Evolutionary conservation across 2,329 filamentous ascomycete species (phyloP), one percentile per base, ranked within the genome.

Genomic region (Diaporthe aspalathi): DNA sequence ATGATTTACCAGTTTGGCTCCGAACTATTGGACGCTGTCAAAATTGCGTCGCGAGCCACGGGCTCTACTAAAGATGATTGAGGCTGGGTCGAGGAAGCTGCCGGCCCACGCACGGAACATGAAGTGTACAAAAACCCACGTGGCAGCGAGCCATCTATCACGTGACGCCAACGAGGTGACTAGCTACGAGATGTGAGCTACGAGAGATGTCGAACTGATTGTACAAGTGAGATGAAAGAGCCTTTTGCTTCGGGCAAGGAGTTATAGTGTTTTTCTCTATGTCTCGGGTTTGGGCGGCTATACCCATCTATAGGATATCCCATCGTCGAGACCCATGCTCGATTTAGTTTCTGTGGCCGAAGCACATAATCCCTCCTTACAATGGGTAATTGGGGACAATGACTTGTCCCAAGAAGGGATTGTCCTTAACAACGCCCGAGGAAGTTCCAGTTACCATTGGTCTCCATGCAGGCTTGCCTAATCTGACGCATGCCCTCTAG

Each of bases 1-100:
- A 86, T 90, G 81, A 81, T 87, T 68, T 85, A 82, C 75, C 78
- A 78, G 5, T 77, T 89, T 53, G 87, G 87, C 32, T 74, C 77
- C 62, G 85, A 89, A 69, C 84, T 89, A 67, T 69, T 89, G 66
- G 77, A 84, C 20, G 85, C 82, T 0, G 79, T 90, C 43, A 79
- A 81, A 5, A 75, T 76, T 8, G 82, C 83, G 1, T 81, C 83
- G 6, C 69, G 67, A 22, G 75, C 76, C 14, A 70, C 70, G 2
- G 75, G 73, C 6, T 77, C 78, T 32, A 71, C 77, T 69, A 87
- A 86, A 77, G 76, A 76, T 7, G 83, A 85, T 29, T 86, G 80
- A 79, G 22, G 85, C 32, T 86, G 80, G 78, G 22, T 32, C 43
- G 29, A 38, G 29, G 6, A 16, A 16, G 29, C 5, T 20, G 0